Conservation (phyloP, 805 yeast species). For the Barnettozyma sp. region DNA sequence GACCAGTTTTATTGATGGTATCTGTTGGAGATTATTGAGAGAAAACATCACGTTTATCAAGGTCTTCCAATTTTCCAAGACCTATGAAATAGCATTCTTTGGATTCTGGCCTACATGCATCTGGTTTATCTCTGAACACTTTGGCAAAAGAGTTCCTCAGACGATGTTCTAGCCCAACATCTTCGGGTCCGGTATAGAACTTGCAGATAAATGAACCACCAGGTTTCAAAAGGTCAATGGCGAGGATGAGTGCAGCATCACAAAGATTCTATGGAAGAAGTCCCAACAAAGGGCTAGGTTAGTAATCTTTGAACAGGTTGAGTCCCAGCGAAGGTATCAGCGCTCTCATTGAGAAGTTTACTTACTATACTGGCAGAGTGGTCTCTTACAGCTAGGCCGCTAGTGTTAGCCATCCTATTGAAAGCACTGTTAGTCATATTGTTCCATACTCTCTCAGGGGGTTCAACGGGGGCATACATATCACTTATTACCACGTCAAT, state of each 20-base stretch:
- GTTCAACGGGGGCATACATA: conserved; percentile 69
- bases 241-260: conserved; percentile 79
- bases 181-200: conserved; percentile 80
- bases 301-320: background rate
- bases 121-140: conserved; percentile 72
- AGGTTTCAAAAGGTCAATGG: conserved; percentile 60
- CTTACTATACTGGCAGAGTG: conserved; percentile 72
- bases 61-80: conserved; percentile 35
- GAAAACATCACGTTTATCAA: conserved; percentile 42
- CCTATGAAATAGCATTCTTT: conserved; percentile 80
- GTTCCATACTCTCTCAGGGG: conserved; percentile 43
- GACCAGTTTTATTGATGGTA: too few species aligned
- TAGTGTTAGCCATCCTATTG: conserved; percentile 88
- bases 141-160: conserved; percentile 50
- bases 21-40: conserved; percentile 7
- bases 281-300: too few species aligned
- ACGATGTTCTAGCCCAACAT: conserved; percentile 50
- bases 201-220: conserved; percentile 78
- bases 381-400: conserved; percentile 76
- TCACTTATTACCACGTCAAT: conserved; percentile 71
- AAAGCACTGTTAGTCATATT: conserved; percentile 72
- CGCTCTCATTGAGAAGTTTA: too few species aligned
- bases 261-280: conserved; percentile 63
- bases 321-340: too few species aligned
- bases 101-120: conserved; percentile 71